phyloP scores from a whole-genome alignment of 208 protist species.

The Trypanosoma rangeli region DNA sequence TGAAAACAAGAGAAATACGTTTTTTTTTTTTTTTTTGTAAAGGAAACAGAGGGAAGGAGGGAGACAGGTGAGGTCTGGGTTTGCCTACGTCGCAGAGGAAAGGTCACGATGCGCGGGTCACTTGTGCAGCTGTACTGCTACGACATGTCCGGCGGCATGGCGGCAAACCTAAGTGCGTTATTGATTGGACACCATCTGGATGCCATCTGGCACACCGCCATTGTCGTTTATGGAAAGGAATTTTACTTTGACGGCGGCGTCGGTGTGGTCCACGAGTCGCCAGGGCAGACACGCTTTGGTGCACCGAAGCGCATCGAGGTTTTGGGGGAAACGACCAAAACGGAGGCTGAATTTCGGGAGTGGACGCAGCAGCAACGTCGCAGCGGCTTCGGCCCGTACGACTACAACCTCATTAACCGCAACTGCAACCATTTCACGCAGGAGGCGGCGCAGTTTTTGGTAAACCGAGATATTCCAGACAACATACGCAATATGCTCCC shows the following conservation, averaged over 20 bases:
- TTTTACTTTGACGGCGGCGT: conserved; percentile 93
- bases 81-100: background rate
- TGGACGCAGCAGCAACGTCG: conserved; percentile 42
- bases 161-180: conserved; percentile 55
- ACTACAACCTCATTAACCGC: conserved; percentile 88
- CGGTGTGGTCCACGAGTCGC: conserved; percentile 51
- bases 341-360: conserved; percentile 53
- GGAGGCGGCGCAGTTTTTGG: conserved; percentile 69
- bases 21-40: background rate
- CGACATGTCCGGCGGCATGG: conserved; percentile 93
- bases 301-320: conserved; percentile 48
- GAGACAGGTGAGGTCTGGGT: no score
- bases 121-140: conserved; percentile 91
- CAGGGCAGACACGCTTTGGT: conserved; percentile 84
- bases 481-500: conserved; percentile 83
- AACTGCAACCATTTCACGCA: conserved; percentile 96
- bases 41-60: background rate
- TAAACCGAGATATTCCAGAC: conserved; percentile 48
- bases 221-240: conserved; percentile 91
- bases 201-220: conserved; percentile 93
- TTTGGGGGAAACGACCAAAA: conserved; percentile 62
- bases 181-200: conserved; percentile 89
- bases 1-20: background rate
- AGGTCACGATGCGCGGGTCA: background rate
- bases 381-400: conserved; percentile 58